Base-by-base conservation (phyloP, 2,329 filamentous ascomycete species). In the Apiospora phragmitis region DNA sequence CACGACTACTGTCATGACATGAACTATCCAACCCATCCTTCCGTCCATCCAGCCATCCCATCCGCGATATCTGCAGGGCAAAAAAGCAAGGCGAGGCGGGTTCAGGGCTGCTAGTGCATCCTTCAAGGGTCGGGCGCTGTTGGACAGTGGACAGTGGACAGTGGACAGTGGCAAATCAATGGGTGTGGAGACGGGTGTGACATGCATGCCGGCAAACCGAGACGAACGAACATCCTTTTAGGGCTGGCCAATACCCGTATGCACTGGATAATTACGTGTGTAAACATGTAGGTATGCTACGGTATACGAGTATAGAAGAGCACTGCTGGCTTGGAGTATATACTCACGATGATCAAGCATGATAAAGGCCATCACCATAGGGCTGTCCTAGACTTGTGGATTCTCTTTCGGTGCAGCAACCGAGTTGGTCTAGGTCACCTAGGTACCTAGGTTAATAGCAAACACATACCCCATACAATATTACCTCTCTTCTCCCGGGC, bases 211-310 rank as follows among this genome's bases (percentile, higher is more conserved):
- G 55, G 55, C 32, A 62, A 38, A 62, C 55, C 55, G 55, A 62
- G 55, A 62, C 55, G 55, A 62, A 62, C 55, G 55, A 62, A 38
- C 32, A 62, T 62, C 55, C 55, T 38, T 62, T 62, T 62, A 62
- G 55, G 55, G 55, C 55, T 62, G 55, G 32, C 55, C 3, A 62
- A n/a, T 35, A 38, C 29, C 49, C 49, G 47, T 55, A 51, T 24
- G 42, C 18, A 21, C 42, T 43, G 11, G 4, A 24, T 11, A 24
- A 24, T 24, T 12, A 24, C n/a, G n/a, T 49, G 21, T n/a, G n/a
- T 42, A 47, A 7, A 1, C 11, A 24, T 1, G 47, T 49, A 49
- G 6, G 21, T 47, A 24, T 49, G 47, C n/a, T 12, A 47, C 21
- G 11, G 8, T n/a, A 21, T 12, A 41, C n/a, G n/a, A n/a, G n/a